Conservation (phyloP, 2,329 filamentous ascomycete species). For the Phoma herbarum region DNA sequence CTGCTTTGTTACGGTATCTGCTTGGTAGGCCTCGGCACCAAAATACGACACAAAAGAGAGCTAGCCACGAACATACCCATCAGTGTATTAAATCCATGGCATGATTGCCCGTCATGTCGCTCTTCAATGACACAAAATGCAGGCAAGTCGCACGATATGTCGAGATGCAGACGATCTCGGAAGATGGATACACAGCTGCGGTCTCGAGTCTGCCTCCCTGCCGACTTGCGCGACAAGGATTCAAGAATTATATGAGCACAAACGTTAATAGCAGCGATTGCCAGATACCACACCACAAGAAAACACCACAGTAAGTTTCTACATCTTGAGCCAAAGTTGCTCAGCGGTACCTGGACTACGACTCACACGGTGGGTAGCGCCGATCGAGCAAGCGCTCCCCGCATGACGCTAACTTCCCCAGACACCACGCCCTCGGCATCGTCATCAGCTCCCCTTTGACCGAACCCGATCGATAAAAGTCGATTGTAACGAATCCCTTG, state of each 20-base stretch:
- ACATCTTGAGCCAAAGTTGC: background rate
- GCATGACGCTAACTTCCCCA: slow-evolving; percentile 26
- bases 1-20: background rate
- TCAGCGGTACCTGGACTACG: background rate
- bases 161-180: no score
- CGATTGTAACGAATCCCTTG: background rate
- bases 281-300: no score
- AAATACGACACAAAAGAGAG: background rate
- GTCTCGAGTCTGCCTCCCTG: background rate
- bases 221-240: background rate
- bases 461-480: slow-evolving; percentile 12
- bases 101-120: no score
- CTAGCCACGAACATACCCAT: no score
- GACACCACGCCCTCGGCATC: slow-evolving; percentile 27
- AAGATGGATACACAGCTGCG: no score
- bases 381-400: slow-evolving; percentile 22
- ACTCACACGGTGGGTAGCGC: slow-evolving; percentile 1
- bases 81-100: background rate
- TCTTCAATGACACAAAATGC: no score
- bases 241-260: background rate
- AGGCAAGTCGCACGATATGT: background rate
- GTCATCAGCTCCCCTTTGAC: slow-evolving; percentile 26
- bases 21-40: background rate
- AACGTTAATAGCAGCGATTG: background rate
- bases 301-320: background rate